These are phyloP conservation scores for Boletus reticuloceps DNA, from an alignment of 768 basidiomycete genomes.

Conservation along the genomic window DNA sequence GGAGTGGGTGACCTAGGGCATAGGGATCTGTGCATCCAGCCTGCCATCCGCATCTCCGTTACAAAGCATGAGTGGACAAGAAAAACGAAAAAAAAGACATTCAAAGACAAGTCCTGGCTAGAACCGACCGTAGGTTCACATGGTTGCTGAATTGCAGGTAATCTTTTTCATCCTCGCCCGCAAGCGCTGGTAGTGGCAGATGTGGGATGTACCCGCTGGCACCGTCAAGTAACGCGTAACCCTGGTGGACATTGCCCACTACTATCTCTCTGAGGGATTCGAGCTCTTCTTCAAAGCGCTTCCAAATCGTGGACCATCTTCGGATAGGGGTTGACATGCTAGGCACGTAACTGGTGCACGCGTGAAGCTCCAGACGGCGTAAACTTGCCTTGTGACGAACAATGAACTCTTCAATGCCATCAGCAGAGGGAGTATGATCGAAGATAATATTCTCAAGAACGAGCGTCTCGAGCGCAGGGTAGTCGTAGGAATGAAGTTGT, in stretches of 20 bases:
- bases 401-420: slow-evolving; percentile 31
- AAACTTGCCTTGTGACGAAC: slow-evolving; percentile 28
- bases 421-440: slow-evolving; percentile 16
- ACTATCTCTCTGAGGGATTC: slow-evolving; percentile 22
- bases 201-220: slow-evolving; percentile 24
- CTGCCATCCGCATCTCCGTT: too few species aligned
- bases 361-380: slow-evolving; percentile 23
- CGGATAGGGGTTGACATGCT: slow-evolving; percentile 14
- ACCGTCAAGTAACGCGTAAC: slow-evolving; percentile 25
- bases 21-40: too few species aligned
- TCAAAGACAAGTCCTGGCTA: background rate
- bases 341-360: slow-evolving; percentile 27
- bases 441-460: slow-evolving; percentile 31
- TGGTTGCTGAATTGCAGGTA: slow-evolving; percentile 7
- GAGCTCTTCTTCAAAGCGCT: slow-evolving; percentile 21
- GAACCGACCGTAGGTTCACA: slow-evolving; percentile 11
- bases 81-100: background rate
- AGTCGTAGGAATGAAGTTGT: slow-evolving; percentile 17
- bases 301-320: slow-evolving; percentile 29
- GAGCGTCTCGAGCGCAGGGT: slow-evolving; percentile 27
- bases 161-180: slow-evolving; percentile 12
- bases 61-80: background rate
- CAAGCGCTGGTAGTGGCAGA: background rate
- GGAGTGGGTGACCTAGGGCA: too few species aligned
- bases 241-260: slow-evolving; percentile 9